Conservation (phyloP, 1,139 yeast genomes). For the Suhomyces kunorum region DNA sequence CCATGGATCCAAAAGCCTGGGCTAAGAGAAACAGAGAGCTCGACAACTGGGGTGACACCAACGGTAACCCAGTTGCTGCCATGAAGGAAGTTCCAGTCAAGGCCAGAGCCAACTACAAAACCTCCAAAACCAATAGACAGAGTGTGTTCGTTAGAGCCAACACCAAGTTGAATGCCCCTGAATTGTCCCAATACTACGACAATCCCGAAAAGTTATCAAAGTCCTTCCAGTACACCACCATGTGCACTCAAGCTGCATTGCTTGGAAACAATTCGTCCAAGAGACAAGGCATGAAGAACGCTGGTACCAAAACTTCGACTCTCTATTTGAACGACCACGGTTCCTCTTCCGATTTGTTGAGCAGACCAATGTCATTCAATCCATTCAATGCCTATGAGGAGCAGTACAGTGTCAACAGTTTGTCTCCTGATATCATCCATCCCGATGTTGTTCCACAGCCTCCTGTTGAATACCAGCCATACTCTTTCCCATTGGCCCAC, state of each 20-base stretch:
- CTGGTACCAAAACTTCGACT: slow-evolving; percentile 24
- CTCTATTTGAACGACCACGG: slow-evolving; percentile 37
- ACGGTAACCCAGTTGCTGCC: slow-evolving; percentile 38
- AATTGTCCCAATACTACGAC: slow-evolving; percentile 44
- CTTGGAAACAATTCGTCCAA: slow-evolving; percentile 22
- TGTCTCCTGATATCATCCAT: slow-evolving; percentile 72
- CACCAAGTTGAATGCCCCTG: slow-evolving; percentile 43
- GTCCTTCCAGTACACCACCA: slow-evolving; percentile 53
- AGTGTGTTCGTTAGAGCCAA: slow-evolving; percentile 41
- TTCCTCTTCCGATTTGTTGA: slow-evolving; percentile 40
- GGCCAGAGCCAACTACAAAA: slow-evolving; percentile 52
- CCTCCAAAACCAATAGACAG: slow-evolving; percentile 45
- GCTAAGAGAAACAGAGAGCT: slow-evolving; percentile 57
- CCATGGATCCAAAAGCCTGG: slow-evolving; percentile 51
- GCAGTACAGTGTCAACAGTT: slow-evolving; percentile 40
- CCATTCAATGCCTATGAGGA: slow-evolving; percentile 48
- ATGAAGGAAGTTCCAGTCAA: slow-evolving; percentile 53
- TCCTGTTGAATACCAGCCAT: slow-evolving; percentile 85
- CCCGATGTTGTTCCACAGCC: slow-evolving; percentile 83
- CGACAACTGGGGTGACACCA: slow-evolving; percentile 59
- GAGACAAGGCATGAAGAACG: slow-evolving; percentile 17
- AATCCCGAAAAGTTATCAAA: slow-evolving; percentile 40
- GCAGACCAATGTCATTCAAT: slow-evolving; percentile 38
- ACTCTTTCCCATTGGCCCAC: slow-evolving; percentile 84
- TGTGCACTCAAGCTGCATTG: slow-evolving; percentile 56